Percentiles rank a stretch among this genome's conserved stretches.
Conservation (phyloP, 2,329 filamentous ascomycete genomes). For the Fusarium chuoi region DNA sequence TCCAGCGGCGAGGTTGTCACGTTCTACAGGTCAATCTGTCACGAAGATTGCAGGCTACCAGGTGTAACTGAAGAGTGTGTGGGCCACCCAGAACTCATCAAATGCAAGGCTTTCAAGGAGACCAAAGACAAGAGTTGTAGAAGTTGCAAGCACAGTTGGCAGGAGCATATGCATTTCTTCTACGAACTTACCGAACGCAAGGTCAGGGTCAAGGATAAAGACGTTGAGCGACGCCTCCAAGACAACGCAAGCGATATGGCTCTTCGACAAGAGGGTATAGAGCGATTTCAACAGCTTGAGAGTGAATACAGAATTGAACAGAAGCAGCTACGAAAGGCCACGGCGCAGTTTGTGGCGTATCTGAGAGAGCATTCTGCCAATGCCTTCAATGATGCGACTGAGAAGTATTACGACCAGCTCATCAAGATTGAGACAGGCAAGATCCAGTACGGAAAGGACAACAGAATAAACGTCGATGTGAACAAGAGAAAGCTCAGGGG, state of each 20-base stretch:
- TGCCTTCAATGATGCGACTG: constrained; percentile 11
- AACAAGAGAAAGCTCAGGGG: constrained; percentile 11
- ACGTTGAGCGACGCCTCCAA: background rate
- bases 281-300: background rate
- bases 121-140: background rate
- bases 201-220: constrained; percentile 2
- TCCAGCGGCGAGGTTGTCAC: background rate
- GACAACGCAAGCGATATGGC: constrained; percentile 4
- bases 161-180: constrained; percentile 20
- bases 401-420: constrained; percentile 8
- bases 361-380: constrained; percentile 4
- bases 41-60: constrained; percentile 9
- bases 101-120: constrained; percentile 1
- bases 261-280: constrained; percentile 1
- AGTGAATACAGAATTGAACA: constrained; percentile 11
- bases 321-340: background rate
- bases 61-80: constrained; percentile 5
- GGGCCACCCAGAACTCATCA: background rate
- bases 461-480: background rate
- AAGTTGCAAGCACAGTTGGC: constrained; percentile 14
- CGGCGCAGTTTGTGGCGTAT: constrained; percentile 14
- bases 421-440: constrained; percentile 4
- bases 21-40: constrained; percentile 29
- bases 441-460: background rate
- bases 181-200: constrained; percentile 10